Conservation (phyloP, 176 grass and related monocot genomes). For the Saccharum officinarum region DNA sequence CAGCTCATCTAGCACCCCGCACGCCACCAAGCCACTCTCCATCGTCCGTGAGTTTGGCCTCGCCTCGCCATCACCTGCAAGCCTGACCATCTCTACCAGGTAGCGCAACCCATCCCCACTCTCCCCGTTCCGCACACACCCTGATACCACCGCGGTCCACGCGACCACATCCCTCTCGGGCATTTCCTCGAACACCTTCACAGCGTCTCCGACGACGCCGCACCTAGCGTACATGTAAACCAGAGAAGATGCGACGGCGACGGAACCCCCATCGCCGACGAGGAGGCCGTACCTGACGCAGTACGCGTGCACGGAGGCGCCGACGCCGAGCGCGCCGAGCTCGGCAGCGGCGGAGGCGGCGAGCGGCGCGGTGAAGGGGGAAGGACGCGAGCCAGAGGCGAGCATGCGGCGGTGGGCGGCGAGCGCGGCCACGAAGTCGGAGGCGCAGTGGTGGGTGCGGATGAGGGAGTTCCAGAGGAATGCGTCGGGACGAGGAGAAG, state of each 20-base stretch:
- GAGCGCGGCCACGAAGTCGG: slow-evolving; percentile 41
- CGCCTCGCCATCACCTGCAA: not conserved
- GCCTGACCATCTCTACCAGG: slow-evolving; percentile 51
- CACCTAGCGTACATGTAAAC: slow-evolving; percentile 69
- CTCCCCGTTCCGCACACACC: slow-evolving; percentile 61
- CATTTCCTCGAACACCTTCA: slow-evolving; percentile 74
- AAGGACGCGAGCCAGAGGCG: slow-evolving; percentile 42
- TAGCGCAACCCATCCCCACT: slow-evolving; percentile 23
- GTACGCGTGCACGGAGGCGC: slow-evolving; percentile 56
- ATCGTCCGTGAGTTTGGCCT: slow-evolving; percentile 63
- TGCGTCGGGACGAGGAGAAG: slow-evolving; percentile 37
- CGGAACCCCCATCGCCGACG: slow-evolving; percentile 36
- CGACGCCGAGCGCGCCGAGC: slow-evolving; percentile 42
- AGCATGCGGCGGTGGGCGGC: slow-evolving; percentile 48
- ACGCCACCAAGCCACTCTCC: slow-evolving; percentile 61
- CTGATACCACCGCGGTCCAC: slow-evolving; percentile 68
- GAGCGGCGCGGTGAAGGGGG: slow-evolving; percentile 62
- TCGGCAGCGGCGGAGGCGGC: slow-evolving; percentile 56
- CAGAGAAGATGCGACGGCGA: slow-evolving; percentile 61
- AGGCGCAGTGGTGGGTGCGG: slow-evolving; percentile 48
- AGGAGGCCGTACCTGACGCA: slow-evolving; percentile 59
- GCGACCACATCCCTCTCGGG: slow-evolving; percentile 58
- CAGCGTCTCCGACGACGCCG: slow-evolving; percentile 31
- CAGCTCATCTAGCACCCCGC: slow-evolving; percentile 45
- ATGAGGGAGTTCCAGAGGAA: slow-evolving; percentile 83